Conservation (phyloP, 2,329 filamentous ascomycete species). For the Remersonia thermophila region DNA sequence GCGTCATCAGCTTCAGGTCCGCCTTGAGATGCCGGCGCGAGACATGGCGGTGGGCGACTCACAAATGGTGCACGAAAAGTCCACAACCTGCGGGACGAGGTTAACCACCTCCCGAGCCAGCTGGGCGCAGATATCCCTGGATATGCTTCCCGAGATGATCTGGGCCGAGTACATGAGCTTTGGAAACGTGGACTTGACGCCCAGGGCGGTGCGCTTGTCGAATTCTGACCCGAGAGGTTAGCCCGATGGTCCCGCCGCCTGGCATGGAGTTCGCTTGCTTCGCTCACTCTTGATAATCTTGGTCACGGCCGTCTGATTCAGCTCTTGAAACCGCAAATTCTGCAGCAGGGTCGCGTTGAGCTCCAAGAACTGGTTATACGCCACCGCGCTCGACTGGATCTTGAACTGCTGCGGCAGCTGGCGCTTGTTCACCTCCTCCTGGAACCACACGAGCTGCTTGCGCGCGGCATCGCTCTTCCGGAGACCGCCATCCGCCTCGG, state of each 20-base stretch:
- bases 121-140: constrained; percentile 63
- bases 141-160: constrained; percentile 54
- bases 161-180: constrained; percentile 44
- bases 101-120: constrained; percentile 61
- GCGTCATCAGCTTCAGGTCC: too few species aligned
- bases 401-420: constrained; percentile 51
- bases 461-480: constrained; percentile 54
- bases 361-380: constrained; percentile 56
- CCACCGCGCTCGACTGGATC: constrained; percentile 49
- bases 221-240: constrained; percentile 48
- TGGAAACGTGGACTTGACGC: constrained; percentile 52
- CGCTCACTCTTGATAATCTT: constrained; percentile 75
- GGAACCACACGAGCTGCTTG: constrained; percentile 59
- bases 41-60: constrained; percentile 4
- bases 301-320: constrained; percentile 62
- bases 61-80: constrained; percentile 39
- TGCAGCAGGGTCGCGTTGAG: constrained; percentile 69
- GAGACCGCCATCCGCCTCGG: constrained; percentile 57
- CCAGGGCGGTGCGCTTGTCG: constrained; percentile 70
- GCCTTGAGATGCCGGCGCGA: too few species aligned
- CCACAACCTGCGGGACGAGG: constrained; percentile 68
- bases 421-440: constrained; percentile 49
- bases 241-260: too few species aligned
- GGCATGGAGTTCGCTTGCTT: too few species aligned
- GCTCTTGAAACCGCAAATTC: constrained; percentile 71